Percentiles rank a stretch among this genome's conserved stretches.
Conservation (phyloP, 2,329 filamentous ascomycete species). For the Sphaerostilbella broomeana region DNA sequence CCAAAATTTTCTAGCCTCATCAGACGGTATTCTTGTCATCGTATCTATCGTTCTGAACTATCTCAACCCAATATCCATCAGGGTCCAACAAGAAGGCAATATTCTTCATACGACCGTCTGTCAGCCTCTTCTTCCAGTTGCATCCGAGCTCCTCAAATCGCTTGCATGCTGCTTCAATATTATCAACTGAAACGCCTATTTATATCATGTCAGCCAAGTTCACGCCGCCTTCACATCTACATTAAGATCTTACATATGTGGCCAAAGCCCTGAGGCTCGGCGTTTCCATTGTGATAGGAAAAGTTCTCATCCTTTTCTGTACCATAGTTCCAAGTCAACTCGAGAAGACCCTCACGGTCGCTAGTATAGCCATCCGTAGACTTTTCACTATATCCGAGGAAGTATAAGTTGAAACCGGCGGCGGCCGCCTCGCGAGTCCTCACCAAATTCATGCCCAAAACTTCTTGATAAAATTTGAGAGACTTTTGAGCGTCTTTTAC, state of each 20-base stretch:
- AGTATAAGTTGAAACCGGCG: conserved; percentile 83
- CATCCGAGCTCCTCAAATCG: conserved; percentile 77
- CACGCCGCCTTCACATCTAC: not conserved
- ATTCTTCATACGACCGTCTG: conserved; percentile 87
- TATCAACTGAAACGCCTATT: conserved; percentile 73
- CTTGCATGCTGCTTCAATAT: conserved; percentile 79
- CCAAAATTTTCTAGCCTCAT: not conserved
- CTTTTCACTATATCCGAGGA: conserved; percentile 69
- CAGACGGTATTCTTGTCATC: conserved; percentile 36
- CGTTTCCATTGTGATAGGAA: conserved; percentile 88
- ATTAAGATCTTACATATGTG: conserved; percentile 64
- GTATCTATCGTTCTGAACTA: conserved; percentile 72
- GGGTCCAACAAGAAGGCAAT: conserved; percentile 88
- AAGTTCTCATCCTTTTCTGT: conserved; percentile 82
- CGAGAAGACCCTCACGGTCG: conserved; percentile 74
- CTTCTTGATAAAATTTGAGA: conserved; percentile 74
- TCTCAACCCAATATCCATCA: conserved; percentile 76
- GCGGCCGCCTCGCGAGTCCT: conserved; percentile 63
- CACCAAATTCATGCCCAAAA: conserved; percentile 80
- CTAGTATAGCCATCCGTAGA: conserved; percentile 50
- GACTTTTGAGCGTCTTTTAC: conserved; percentile 75
- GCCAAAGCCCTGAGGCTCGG: conserved; percentile 86
- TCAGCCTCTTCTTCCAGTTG: conserved; percentile 92
- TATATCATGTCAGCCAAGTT: conserved; percentile 15
- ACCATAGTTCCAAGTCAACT: conserved; percentile 79